These are phyloP conservation scores for Microdochium trichocladiopsis DNA, from an alignment of 2,329 filamentous ascomycete genomes.

Conservation along the genomic window DNA sequence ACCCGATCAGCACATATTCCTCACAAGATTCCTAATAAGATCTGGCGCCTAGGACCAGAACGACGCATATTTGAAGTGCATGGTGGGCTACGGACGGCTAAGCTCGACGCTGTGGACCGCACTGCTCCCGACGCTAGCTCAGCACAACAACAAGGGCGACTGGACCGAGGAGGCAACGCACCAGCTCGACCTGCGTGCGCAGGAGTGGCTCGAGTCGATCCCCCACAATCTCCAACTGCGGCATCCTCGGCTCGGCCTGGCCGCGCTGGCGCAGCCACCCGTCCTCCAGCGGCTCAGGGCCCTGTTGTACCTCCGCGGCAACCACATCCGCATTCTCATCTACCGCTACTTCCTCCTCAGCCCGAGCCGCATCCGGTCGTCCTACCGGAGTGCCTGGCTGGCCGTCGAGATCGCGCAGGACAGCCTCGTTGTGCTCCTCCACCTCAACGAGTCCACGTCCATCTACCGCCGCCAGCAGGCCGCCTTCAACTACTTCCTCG, in stretches of 20 bases:
- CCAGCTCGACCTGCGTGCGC: slow-evolving; percentile 31
- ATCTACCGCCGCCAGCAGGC: slow-evolving; percentile 29
- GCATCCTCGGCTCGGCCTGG: background rate
- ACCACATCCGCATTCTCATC: slow-evolving; percentile 35
- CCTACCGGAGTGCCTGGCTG: background rate
- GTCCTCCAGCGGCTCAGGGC: slow-evolving; percentile 32
- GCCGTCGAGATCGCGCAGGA: slow-evolving; percentile 12
- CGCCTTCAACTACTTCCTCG: slow-evolving; percentile 32
- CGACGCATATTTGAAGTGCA: slow-evolving; percentile 31
- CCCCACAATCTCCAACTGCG: slow-evolving; percentile 28
- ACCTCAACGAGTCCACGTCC: slow-evolving; percentile 18
- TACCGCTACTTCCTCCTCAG: slow-evolving; percentile 34
- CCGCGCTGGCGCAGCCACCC: slow-evolving; percentile 3
- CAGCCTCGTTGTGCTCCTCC: slow-evolving; percentile 27
- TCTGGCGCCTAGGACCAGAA: background rate
- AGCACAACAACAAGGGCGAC: slow-evolving; percentile 14
- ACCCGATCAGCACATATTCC: too few species aligned
- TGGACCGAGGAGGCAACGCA: slow-evolving; percentile 27
- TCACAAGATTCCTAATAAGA: background rate
- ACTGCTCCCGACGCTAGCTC: background rate
- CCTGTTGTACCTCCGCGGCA: slow-evolving; percentile 34
- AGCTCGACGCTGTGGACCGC: slow-evolving; percentile 35
- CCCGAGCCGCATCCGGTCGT: slow-evolving; percentile 21
- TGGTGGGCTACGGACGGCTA: slow-evolving; percentile 38
- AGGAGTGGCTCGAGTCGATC: slow-evolving; percentile 37